Evolutionary conservation across 345 rosid genomes (phyloP), one percentile per base, ranked within the genome.

Genomic region (Syzygium aqueum): DNA sequence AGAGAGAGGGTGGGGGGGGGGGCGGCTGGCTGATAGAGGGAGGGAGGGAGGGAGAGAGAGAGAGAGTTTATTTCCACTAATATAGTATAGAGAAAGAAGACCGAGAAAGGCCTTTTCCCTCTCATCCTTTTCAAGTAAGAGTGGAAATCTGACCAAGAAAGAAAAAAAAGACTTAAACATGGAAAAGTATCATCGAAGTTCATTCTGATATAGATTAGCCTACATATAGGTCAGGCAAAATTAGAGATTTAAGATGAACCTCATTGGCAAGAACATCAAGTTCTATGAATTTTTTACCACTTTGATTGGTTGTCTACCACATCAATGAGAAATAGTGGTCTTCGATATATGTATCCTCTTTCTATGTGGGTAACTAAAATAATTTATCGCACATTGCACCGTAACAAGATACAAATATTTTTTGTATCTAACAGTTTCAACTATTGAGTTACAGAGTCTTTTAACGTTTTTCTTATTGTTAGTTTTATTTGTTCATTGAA

Each of bases 61-160:
- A 54, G 59, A 53, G 57, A 19, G 25, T 19, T 53, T 53, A 53
- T 23, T 56, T 23, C 63, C 78, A 52, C 85, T 87, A 83, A 84
- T 90, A 84, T 90, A 85, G 51, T 57, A 82, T 84, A 46, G 88
- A 87, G 86, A 73, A 53, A 89, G 85, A 54, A 86, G 87, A 88
- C 52, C 54, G 56, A 65, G 86, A 84, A 87, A 89, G 67, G 40
- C 37, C 28, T 82, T 89, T 65, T 53, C 82, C 22, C 46, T 50
- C 86, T 59, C 14, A 84, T 37, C 85, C 85, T 21, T 51, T 84
- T 51, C 59, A 17, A 84, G 59, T 19, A 51, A 37, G 49, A 37
- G 10, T 73, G 82, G 49, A 37, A 37, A 37, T 73, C 82, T 11
- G 27, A 43, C 49, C 82, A 19, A 19, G 19, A 73, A 19, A 33